Evolutionary conservation across 352 stramenopile genomes (phyloP), one percentile per base, ranked within the genome.

Genomic region (Pythium scleroteichum): DNA sequence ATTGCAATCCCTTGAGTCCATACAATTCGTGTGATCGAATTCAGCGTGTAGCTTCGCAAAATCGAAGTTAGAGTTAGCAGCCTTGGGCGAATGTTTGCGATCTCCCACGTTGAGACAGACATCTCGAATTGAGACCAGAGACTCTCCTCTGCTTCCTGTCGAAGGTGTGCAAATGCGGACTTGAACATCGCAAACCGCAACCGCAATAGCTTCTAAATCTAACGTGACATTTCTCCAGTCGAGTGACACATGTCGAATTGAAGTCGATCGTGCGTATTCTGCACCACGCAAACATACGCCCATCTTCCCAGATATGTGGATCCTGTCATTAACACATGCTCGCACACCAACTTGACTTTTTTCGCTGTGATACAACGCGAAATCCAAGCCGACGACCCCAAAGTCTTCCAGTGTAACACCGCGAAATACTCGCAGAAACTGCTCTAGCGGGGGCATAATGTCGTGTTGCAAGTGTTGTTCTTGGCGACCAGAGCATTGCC

Each of bases 311-410:
- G 78, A 78, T 12, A 83, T 68, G 12, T 52, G 59, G 24, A 91
- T 76, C 26, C 71, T 75, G 23, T 90, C 75, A 32, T 87, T 83
- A n/a, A 92, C 70, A 42, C 85, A 89, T 1, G 75, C 68, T n/a
- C 82, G 82, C 42, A 92, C 65, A 0, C 82, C 80, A 19, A 89
- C 51, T 14, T 71, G 78, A 26, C 78, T 72, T 23, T 88, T 85
- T 60, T 92, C 81, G 42, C 75, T 92, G 29, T 81, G 70, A 48
- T 92, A 92, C 0, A 94, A 35, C 10, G 76, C 82, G 14, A 92
- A 14, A 58, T 94, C 85, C 10, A 94, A 33, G 1, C 82, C 82
- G 29, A 80, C 71, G 27, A 94, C 58, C 14, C 72, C 69, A 29
- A 94, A 82, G 13, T 85, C 71, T 40, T 88, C 71, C 1, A 94